Percentiles rank a stretch among this genome's conserved stretches.
Conservation (phyloP, 1,139 yeast genomes). For the Hansenula lynferdii region DNA sequence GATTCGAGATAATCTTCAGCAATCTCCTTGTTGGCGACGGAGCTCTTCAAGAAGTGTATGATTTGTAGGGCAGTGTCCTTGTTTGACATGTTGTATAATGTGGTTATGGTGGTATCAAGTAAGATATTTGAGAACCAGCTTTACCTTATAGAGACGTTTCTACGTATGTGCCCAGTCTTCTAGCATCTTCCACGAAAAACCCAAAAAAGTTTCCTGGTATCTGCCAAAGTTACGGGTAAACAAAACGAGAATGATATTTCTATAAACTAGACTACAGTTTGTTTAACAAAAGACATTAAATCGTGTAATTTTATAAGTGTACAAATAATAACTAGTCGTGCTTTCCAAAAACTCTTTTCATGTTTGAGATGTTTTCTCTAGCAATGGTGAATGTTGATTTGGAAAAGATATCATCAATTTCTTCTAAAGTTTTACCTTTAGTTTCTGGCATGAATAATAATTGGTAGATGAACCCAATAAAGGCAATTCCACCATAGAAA, state of each 20-base stretch:
- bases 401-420: slow-evolving; percentile 49
- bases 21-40: slow-evolving; percentile 60
- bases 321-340: neutral
- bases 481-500: slow-evolving; percentile 60
- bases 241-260: too few relatives aligned
- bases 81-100: slow-evolving; percentile 26
- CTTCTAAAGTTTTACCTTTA: slow-evolving; percentile 52
- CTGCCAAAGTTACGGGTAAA: too few relatives aligned
- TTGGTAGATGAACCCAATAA: slow-evolving; percentile 53
- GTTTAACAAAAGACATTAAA: neutral
- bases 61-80: slow-evolving; percentile 75
- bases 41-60: slow-evolving; percentile 60
- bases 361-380: slow-evolving; percentile 11
- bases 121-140: too few relatives aligned
- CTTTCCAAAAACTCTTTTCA: slow-evolving; percentile 1
- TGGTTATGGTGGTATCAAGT: too few relatives aligned
- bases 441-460: slow-evolving; percentile 52
- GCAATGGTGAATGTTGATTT: slow-evolving; percentile 13
- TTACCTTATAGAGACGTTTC: too few relatives aligned
- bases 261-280: neutral
- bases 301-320: too few relatives aligned
- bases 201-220: too few relatives aligned
- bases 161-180: too few relatives aligned
- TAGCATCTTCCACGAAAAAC: neutral
- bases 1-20: slow-evolving; percentile 83